Percentiles rank a stretch among this genome's conserved stretches.
phyloP scores from a whole-genome alignment of 108 stramenopile genomes.

The Skeletonema costatum region DNA sequence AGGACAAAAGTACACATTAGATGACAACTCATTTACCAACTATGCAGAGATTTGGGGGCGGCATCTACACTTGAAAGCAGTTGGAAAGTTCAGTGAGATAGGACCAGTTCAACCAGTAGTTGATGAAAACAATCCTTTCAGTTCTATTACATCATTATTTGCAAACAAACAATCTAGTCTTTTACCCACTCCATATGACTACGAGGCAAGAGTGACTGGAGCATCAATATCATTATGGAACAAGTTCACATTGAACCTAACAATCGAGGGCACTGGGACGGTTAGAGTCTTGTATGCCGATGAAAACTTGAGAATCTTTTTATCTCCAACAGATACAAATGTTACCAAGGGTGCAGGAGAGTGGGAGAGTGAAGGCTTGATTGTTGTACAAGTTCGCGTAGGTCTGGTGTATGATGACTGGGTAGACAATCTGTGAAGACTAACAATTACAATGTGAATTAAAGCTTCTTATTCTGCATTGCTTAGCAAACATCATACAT shows the following conservation, averaged over 20 bases:
- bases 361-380: constrained; percentile 39
- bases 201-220: constrained; percentile 35
- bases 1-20: constrained; percentile 34
- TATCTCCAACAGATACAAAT: constrained; percentile 41
- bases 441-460: not conserved
- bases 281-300: constrained; percentile 43
- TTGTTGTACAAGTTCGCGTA: constrained; percentile 42
- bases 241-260: constrained; percentile 17
- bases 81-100: constrained; percentile 13
- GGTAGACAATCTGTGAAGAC: constrained; percentile 19
- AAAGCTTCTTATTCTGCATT: not conserved
- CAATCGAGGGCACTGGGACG: constrained; percentile 35
- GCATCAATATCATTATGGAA: constrained; percentile 31
- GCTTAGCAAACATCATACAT: not conserved
- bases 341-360: constrained; percentile 30
- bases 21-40: constrained; percentile 25
- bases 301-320: constrained; percentile 26
- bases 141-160: constrained; percentile 19
- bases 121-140: constrained; percentile 12
- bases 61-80: too few species aligned
- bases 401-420: constrained; percentile 42
- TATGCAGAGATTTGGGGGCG: constrained; percentile 48
- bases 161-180: not conserved
- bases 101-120: constrained; percentile 10
- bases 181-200: constrained; percentile 35